Evolutionary conservation across 1,139 yeast species (phyloP), one percentile per base, ranked within the genome.

Genomic region (Casaregolazyma lundiana): DNA sequence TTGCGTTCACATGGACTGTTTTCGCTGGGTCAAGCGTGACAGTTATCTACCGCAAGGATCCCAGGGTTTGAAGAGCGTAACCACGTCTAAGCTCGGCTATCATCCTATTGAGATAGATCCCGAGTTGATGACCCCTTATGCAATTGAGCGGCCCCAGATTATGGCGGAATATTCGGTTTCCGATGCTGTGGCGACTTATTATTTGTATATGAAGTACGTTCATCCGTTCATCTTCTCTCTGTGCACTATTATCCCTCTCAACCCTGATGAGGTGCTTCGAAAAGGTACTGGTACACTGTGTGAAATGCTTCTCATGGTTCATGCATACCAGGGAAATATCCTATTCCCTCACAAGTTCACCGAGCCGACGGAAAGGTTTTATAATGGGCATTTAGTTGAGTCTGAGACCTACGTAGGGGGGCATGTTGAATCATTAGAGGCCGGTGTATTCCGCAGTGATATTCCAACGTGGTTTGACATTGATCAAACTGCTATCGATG

Each of bases 371-470:
- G 97, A 92, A 64, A 71, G 97, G 55, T 92, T 92, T 62, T 92
- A 88, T 64, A 85, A 92, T 56, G 98, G 98, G 1, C 98, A 94
- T 66, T 68, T 94, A 46, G 66, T 94, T 34, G 97, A 90, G 60
- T 84, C 96, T 1, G 99, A 94, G 66, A 94, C 99, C 0, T 94
- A 94, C 63, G 98, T 94, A 17, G 99, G 99, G 53, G 99, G 99
- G 2, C 98, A 94, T 59, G 99, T 94, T 35, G 98, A 94, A 66
- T 86, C 97, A 2, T 69, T 94, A 48, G 98, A 94, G 64, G 97
- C 98, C 4, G 99, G 99, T 48, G 98, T 94, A 1, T 94, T 94
- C 62, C 72, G 98, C 58, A 84, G 95, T 50, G 99, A 94, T 63
- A 74, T 92, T 38, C 77, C 83, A 2, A 79, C 76, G 40, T 78